Percentiles rank a stretch among this genome's conserved stretches.
Conservation (phyloP, 352 stramenopile species). For the Globisporangium viniferum region DNA sequence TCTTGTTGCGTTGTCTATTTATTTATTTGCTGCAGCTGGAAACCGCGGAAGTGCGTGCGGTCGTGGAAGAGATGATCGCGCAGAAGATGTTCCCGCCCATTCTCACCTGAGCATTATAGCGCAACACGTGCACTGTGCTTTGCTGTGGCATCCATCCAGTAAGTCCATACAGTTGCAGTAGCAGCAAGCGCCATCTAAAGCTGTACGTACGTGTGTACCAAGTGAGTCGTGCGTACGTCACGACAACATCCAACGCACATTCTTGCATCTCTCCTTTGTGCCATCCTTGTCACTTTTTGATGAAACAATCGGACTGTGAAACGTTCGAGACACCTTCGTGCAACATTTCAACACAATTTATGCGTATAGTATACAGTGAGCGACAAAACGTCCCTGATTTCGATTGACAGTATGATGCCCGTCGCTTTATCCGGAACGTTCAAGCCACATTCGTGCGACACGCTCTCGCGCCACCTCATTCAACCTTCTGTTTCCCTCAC, state of each 20-base stretch:
- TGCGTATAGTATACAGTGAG: too few relatives aligned
- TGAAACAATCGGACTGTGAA: neutral
- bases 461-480: neutral
- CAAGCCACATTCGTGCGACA: neutral
- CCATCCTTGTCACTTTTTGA: neutral
- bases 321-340: constrained; percentile 7
- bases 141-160: neutral
- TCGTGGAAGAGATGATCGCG: constrained; percentile 72
- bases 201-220: neutral
- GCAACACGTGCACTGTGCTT: neutral
- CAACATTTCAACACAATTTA: neutral
- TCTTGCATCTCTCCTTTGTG: constrained; percentile 4
- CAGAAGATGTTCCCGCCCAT: constrained; percentile 82
- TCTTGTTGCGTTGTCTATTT: neutral
- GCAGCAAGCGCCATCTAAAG: neutral
- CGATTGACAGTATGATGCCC: too few relatives aligned
- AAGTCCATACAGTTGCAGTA: neutral
- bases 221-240: constrained; percentile 2
- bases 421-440: neutral
- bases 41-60: constrained; percentile 45
- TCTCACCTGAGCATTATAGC: constrained; percentile 29
- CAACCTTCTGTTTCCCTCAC: neutral
- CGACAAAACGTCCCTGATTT: too few relatives aligned
- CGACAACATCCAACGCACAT: neutral
- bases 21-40: constrained; percentile 35